phyloP scores from a whole-genome alignment of 2,329 filamentous ascomycete species.

The Cryphonectria carpinicola region DNA sequence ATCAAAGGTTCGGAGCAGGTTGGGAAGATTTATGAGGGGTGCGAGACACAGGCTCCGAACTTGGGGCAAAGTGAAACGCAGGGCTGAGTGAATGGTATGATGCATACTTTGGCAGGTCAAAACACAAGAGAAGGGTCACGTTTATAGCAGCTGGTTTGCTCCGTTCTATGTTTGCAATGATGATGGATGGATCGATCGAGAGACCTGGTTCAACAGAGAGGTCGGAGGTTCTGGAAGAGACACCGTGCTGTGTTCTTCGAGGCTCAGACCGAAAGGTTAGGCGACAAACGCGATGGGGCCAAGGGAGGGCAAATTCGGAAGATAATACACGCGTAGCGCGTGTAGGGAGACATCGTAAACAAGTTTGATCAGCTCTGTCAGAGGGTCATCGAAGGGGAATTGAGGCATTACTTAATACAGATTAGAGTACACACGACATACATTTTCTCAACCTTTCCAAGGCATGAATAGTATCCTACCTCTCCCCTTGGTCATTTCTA shows the following conservation, averaged over 20 bases:
- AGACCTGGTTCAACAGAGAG: slow-evolving; percentile 9
- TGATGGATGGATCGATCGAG: neutral
- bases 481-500: neutral
- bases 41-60: slow-evolving; percentile 25
- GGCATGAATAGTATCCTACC: neutral
- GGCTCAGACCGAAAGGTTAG: neutral
- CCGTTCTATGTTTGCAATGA: slow-evolving; percentile 7
- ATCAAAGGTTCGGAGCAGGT: slow-evolving; percentile 21
- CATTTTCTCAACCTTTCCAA: neutral
- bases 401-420: slow-evolving; percentile 17
- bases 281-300: neutral
- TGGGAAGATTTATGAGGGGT: slow-evolving; percentile 24
- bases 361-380: slow-evolving; percentile 5
- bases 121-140: neutral
- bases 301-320: neutral
- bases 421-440: slow-evolving; percentile 29
- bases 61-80: slow-evolving; percentile 24
- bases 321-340: neutral
- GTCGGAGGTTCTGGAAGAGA: neutral
- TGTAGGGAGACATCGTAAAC: slow-evolving; percentile 4
- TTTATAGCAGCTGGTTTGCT: neutral
- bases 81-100: slow-evolving; percentile 9
- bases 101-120: neutral
- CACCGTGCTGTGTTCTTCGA: neutral
- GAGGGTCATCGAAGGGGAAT: neutral